A percentile compares a stretch with the other conserved stretches of the same genome.
phyloP scores from a whole-genome alignment of 257 asterid species.

The Forsythia suspensa region DNA sequence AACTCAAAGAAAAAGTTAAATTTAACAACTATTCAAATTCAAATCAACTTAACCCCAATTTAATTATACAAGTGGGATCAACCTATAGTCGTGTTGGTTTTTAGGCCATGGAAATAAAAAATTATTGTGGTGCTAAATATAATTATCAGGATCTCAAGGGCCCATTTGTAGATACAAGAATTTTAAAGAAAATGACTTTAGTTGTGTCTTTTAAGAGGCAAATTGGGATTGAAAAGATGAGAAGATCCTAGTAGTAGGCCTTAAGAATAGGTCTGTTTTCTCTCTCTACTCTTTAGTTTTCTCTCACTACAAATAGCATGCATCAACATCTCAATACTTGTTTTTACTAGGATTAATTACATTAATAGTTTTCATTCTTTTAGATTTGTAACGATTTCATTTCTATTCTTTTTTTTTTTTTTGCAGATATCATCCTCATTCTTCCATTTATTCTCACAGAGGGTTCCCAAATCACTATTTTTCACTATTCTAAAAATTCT shows the following conservation, averaged over 20 bases:
- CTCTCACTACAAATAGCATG: neutral
- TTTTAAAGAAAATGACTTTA: conserved; percentile 9
- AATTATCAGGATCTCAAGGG: neutral
- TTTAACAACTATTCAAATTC: no score
- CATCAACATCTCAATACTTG: neutral
- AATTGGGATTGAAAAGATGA: conserved; percentile 27
- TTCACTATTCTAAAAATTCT: no score
- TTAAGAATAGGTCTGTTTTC: no score
- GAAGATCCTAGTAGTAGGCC: conserved; percentile 11
- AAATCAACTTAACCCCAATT: no score
- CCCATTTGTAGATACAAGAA: conserved; percentile 14
- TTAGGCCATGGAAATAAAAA: neutral
- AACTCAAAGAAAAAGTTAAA: no score
- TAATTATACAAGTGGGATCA: neutral
- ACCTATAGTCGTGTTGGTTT: neutral
- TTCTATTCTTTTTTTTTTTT: no score
- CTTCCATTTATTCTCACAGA: no score
- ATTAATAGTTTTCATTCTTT: no score
- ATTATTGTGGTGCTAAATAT: neutral
- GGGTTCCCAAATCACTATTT: no score
- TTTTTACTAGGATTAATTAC: no score
- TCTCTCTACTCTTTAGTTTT: neutral
- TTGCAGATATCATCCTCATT: no score
- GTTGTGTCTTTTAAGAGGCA: conserved; percentile 24
- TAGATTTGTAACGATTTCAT: no score